phyloP scores from a whole-genome alignment of 2,329 filamentous ascomycete genomes.

The Diaporthe sp. region DNA sequence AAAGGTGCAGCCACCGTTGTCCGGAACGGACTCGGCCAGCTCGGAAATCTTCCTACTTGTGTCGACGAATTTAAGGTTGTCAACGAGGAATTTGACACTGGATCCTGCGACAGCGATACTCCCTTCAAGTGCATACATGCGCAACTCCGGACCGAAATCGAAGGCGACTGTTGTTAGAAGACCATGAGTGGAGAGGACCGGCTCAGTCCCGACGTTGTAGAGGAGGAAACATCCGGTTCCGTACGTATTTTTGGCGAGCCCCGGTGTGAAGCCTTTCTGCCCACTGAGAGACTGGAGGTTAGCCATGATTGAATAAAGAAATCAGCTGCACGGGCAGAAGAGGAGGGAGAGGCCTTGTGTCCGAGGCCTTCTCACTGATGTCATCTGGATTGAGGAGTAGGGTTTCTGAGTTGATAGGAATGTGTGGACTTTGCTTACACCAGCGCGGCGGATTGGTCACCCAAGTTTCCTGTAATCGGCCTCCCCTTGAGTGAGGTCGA shows the following conservation, averaged over 20 bases:
- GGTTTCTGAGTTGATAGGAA: accelerated
- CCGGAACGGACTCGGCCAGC: slow-evolving; percentile 67
- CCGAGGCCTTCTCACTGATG: not conserved
- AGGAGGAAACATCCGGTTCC: slow-evolving; percentile 91
- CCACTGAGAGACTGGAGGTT: slow-evolving; percentile 56
- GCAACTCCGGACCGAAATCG: slow-evolving; percentile 76
- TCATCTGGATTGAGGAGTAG: too few species aligned
- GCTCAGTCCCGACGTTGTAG: slow-evolving; percentile 88
- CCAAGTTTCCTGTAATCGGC: slow-evolving; percentile 84
- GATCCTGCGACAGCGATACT: slow-evolving; percentile 87
- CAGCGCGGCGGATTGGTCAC: slow-evolving; percentile 88
- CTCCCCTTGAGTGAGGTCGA: slow-evolving; percentile 77
- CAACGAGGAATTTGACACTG: slow-evolving; percentile 80
- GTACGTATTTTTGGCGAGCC: slow-evolving; percentile 91
- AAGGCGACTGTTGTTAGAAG: slow-evolving; percentile 90
- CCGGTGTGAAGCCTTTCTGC: slow-evolving; percentile 85
- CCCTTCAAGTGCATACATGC: slow-evolving; percentile 86
- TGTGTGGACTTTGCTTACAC: slow-evolving; percentile 57
- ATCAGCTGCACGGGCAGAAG: too few species aligned
- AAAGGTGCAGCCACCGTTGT: slow-evolving; percentile 88
- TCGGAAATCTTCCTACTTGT: slow-evolving; percentile 64
- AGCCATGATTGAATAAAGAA: not conserved
- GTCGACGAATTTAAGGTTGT: slow-evolving; percentile 73
- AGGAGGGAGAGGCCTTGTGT: not conserved
- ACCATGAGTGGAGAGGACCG: slow-evolving; percentile 87